Conservation (phyloP, 139 green algal genomes). For the Closterium sp. region DNA sequence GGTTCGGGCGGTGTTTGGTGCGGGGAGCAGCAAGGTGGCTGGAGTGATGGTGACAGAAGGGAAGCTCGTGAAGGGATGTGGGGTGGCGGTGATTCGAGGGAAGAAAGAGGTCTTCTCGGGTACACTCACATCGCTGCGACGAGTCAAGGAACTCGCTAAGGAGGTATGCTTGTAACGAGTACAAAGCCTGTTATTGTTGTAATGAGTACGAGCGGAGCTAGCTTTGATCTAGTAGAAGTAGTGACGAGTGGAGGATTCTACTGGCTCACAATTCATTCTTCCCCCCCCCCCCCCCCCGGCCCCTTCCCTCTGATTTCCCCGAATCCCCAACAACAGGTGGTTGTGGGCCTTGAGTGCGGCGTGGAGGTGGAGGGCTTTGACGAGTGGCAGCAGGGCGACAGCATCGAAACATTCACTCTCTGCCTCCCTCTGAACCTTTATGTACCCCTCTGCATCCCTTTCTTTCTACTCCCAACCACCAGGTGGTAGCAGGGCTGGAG, state of each 20-base stretch:
- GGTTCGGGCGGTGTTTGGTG: constrained; percentile 85
- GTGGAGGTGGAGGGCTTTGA: constrained; percentile 38
- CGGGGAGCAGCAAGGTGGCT: constrained; percentile 72
- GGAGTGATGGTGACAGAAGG: constrained; percentile 79
- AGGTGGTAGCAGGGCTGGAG: constrained; percentile 50
- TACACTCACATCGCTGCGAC: constrained; percentile 71
- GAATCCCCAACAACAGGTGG: too few relatives aligned
- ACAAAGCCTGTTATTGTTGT: background rate
- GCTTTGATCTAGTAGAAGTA: constrained; percentile 68
- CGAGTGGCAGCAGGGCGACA: constrained; percentile 59
- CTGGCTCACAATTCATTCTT: too few relatives aligned
- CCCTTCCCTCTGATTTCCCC: too few relatives aligned
- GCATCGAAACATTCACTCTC: constrained; percentile 50
- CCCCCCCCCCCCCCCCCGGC: too few relatives aligned
- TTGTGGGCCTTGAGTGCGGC: constrained; percentile 54
- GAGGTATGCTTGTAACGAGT: constrained; percentile 64
- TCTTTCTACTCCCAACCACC: background rate
- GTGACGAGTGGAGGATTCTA: constrained; percentile 52
- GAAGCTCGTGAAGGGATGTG: constrained; percentile 58
- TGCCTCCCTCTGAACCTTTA: too few relatives aligned
- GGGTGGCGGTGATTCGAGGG: constrained; percentile 55
- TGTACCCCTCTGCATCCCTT: too few relatives aligned
- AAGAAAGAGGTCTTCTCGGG: constrained; percentile 70
- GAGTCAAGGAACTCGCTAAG: constrained; percentile 91
- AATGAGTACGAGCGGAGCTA: constrained; percentile 2